A percentile compares a stretch with the other conserved stretches of the same genome.
phyloP scores from a whole-genome alignment of 345 rosid genomes.

The Corchorus capsularis region DNA sequence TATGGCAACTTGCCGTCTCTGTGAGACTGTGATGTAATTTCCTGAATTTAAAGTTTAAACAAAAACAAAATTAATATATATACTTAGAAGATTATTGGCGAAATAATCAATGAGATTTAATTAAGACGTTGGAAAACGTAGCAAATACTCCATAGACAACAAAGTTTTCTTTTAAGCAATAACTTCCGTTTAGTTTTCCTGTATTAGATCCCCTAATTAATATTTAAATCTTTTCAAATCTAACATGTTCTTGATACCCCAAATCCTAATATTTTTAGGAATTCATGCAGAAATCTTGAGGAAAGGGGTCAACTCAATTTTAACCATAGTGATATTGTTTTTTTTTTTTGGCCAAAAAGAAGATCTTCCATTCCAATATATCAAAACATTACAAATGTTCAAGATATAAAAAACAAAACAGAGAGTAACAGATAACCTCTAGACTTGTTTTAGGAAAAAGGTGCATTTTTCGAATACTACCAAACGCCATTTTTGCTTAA shows the following conservation, averaged over 20 bases:
- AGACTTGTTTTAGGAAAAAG: too few relatives aligned
- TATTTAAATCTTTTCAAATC: neutral
- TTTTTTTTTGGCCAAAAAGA: too few relatives aligned
- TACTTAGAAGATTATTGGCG: neutral
- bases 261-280: neutral
- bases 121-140: neutral
- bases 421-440: too few relatives aligned
- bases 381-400: too few relatives aligned
- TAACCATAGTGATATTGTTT: neutral
- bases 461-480: too few relatives aligned
- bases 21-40: neutral
- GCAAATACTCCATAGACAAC: conserved; percentile 7
- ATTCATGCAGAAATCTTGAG: neutral
- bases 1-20: neutral
- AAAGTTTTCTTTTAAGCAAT: conserved; percentile 5
- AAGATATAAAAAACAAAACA: too few relatives aligned
- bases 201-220: neutral
- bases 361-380: too few relatives aligned
- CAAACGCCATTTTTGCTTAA: too few relatives aligned
- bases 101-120: neutral
- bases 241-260: neutral
- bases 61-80: neutral
- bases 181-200: neutral
- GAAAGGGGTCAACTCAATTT: neutral
- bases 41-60: neutral